Base-by-base conservation (phyloP, 108 stramenopile genomes). In the Chaetoceros muelleri region DNA sequence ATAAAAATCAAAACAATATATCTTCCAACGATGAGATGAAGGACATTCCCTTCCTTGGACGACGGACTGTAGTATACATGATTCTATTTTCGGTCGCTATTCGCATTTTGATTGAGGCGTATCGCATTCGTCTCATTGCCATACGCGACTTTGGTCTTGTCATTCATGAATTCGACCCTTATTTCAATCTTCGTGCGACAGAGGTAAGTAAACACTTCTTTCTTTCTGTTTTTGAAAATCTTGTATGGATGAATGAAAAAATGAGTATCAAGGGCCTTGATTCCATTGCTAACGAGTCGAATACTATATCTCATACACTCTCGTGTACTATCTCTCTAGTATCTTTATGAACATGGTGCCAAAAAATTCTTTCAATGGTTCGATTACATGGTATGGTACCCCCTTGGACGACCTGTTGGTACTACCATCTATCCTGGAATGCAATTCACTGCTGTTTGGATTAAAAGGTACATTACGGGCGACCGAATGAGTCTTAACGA, bases 401-500 rank as follows among this genome's bases (percentile, higher is more conserved):
- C 98, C 30, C 67, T 99, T 24, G 98, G 98, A 19, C 75, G 98
- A 28, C 95, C 95, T 23, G 95, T 99, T 18, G 98, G 98, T 19
- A 90, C 95, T 18, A 99, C 98, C 20, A 97, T 96, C 62, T 99
- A 96, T 66, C 98, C 98, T 23, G 98, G 98, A 0, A 87, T 99
- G 78, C 95, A 96, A 78, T 70, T 96, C 55, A 98, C 95, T 2
- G 84, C 95, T 21, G 95, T 94, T n/a, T 76, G 57, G 31, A 78
- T 99, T 68, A 85, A 86, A 54, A 67, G 63, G 0, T 77, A 72
- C 47, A 24, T 89, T 10, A 51, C 86, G n/a, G 55, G 68, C 7
- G 62, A 65, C 44, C 57, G 60, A 52, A 82, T 74, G 82, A 61
- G 72, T 30, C 55, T 95, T 57, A 91, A 95, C 60, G 93, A 94